These are phyloP conservation scores for Iris pallida DNA, from an alignment of 116 monocot species.

Conservation along the genomic window DNA sequence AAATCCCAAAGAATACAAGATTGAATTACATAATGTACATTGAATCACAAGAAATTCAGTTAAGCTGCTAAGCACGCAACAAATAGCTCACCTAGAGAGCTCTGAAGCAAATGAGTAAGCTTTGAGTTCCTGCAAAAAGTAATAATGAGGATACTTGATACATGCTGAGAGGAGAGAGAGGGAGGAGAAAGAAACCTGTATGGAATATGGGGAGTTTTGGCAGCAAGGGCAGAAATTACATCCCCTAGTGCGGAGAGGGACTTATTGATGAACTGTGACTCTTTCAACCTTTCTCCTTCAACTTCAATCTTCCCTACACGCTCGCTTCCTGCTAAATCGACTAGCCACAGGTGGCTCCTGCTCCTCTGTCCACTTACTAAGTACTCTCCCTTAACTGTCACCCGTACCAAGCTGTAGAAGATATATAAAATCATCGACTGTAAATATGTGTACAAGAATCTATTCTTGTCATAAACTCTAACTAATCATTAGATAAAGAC, in stretches of 20 bases:
- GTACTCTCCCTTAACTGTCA: slow-evolving; percentile 56
- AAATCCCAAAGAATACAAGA: too few species aligned
- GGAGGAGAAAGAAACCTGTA: slow-evolving; percentile 42
- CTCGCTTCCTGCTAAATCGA: slow-evolving; percentile 89
- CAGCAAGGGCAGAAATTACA: slow-evolving; percentile 73
- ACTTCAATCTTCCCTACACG: slow-evolving; percentile 66
- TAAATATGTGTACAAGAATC: too few species aligned
- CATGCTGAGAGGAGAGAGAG: slow-evolving; percentile 1
- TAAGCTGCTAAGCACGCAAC: not conserved
- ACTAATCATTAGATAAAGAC: too few species aligned
- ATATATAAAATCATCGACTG: not conserved
- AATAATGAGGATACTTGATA: not conserved
- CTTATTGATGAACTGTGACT: slow-evolving; percentile 84
- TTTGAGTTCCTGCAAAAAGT: slow-evolving; percentile 65
- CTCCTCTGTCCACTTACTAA: slow-evolving; percentile 38
- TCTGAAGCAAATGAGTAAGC: slow-evolving; percentile 84
- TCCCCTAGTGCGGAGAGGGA: slow-evolving; percentile 83
- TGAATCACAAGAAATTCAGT: too few species aligned
- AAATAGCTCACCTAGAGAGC: slow-evolving; percentile 55
- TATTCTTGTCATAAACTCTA: too few species aligned
- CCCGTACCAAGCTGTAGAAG: slow-evolving; percentile 58
- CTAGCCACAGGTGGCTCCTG: slow-evolving; percentile 75
- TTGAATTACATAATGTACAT: too few species aligned
- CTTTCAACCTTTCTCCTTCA: slow-evolving; percentile 79
- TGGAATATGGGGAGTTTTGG: slow-evolving; percentile 75